These are phyloP conservation scores for Sclerospora graminicola DNA, from an alignment of 352 stramenopile species.

Conservation along the genomic window DNA sequence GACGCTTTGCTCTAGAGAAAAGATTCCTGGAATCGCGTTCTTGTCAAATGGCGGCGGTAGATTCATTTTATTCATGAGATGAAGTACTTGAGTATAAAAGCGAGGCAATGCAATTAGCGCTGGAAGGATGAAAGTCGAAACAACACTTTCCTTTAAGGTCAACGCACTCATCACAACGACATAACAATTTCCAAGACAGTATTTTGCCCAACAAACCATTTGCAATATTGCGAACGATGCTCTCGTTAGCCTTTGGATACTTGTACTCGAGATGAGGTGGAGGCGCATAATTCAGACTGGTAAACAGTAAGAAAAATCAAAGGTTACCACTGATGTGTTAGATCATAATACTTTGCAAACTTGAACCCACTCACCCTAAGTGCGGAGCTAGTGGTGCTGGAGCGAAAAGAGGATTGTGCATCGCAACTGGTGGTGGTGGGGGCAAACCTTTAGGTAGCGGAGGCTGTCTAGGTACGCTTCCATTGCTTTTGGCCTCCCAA, in stretches of 20 bases:
- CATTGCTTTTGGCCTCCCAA: not conserved
- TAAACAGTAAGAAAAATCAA: not conserved
- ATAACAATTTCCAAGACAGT: not conserved
- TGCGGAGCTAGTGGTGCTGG: slow-evolving; percentile 56
- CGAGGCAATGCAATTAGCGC: slow-evolving; percentile 77
- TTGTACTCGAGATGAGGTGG: slow-evolving; percentile 82
- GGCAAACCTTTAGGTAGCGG: slow-evolving; percentile 24
- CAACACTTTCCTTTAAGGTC: slow-evolving; percentile 1
- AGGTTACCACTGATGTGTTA: not conserved
- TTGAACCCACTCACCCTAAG: slow-evolving; percentile 34
- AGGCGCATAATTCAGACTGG: slow-evolving; percentile 74
- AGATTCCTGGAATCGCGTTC: slow-evolving; percentile 53
- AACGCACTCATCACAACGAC: not conserved
- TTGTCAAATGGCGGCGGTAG: slow-evolving; percentile 70
- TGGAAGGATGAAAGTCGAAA: slow-evolving; percentile 9
- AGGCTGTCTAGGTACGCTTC: slow-evolving; percentile 6
- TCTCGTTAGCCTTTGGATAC: slow-evolving; percentile 68
- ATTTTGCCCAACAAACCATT: slow-evolving; percentile 42
- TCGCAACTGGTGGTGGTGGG: slow-evolving; percentile 18
- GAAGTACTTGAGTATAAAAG: slow-evolving; percentile 86
- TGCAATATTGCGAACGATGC: slow-evolving; percentile 78
- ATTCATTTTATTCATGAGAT: slow-evolving; percentile 91
- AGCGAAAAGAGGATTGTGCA: slow-evolving; percentile 10
- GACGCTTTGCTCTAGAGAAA: slow-evolving; percentile 23
- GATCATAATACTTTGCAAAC: not conserved